Percentiles rank a stretch among this genome's conserved stretches.
These are phyloP conservation scores for Cladobotryum protrusum DNA, from an alignment of 2,329 filamentous ascomycete genomes.

Conservation along the genomic window DNA sequence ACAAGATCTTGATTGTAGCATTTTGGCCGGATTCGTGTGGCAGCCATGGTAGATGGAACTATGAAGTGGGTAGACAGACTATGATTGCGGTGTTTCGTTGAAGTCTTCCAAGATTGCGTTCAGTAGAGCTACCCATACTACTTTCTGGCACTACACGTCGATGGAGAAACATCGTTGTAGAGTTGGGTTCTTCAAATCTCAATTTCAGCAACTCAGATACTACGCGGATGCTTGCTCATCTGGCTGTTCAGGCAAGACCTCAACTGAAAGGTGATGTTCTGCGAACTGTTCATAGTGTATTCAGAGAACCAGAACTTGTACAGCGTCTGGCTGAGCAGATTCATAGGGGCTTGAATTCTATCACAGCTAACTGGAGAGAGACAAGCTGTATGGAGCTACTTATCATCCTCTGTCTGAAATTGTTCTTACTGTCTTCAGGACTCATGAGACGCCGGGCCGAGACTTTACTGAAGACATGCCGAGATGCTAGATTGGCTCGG, in stretches of 20 bases:
- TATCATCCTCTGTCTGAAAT: slow-evolving; percentile 43
- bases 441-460: slow-evolving; percentile 11
- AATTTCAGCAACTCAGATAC: slow-evolving; percentile 47
- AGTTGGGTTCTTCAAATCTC: slow-evolving; percentile 47
- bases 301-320: slow-evolving; percentile 47
- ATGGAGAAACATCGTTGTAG: slow-evolving; percentile 44
- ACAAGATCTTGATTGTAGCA: too few relatives aligned
- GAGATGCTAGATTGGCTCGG: too few relatives aligned
- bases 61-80: too few relatives aligned
- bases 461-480: too few relatives aligned
- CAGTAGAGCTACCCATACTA: too few relatives aligned
- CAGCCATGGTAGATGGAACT: too few relatives aligned
- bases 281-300: slow-evolving; percentile 42
- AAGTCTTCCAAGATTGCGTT: too few relatives aligned
- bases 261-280: slow-evolving; percentile 21
- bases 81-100: too few relatives aligned
- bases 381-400: slow-evolving; percentile 51
- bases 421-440: slow-evolving; percentile 15
- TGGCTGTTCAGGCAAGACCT: slow-evolving; percentile 42
- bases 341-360: slow-evolving; percentile 31
- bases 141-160: slow-evolving; percentile 39
- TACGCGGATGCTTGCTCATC: slow-evolving; percentile 41
- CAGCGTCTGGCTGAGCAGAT: slow-evolving; percentile 42
- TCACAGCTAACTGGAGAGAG: slow-evolving; percentile 55
- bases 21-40: too few relatives aligned